Percentiles rank a stretch among this genome's conserved stretches.
Conservation (phyloP, 306 rosid species). For the Cucumis hystrix region DNA sequence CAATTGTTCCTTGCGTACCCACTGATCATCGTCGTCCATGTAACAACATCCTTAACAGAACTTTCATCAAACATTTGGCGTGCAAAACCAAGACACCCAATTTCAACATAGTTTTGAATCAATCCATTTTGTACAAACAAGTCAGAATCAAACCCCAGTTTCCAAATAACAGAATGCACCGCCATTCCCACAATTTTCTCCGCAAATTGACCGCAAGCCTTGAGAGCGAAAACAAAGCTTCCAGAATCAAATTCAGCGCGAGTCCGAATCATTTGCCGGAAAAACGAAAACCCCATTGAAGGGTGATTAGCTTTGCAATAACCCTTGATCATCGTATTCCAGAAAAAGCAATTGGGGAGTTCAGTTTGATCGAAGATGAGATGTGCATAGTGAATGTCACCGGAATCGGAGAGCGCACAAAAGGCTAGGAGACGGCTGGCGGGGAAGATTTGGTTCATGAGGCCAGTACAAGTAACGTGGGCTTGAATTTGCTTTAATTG, state of each 20-base stretch:
- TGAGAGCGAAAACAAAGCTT: constrained; percentile 46
- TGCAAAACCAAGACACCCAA: constrained; percentile 30
- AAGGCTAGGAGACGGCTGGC: constrained; percentile 59
- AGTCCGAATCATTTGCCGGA: constrained; percentile 24
- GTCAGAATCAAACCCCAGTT: constrained; percentile 39
- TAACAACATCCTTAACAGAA: constrained; percentile 45
- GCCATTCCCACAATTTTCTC: constrained; percentile 17
- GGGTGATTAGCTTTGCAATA: constrained; percentile 25
- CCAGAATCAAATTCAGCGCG: constrained; percentile 29
- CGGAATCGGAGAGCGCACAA: constrained; percentile 55
- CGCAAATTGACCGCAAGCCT: constrained; percentile 28
- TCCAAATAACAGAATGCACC: constrained; percentile 34
- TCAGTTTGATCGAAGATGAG: constrained; percentile 24
- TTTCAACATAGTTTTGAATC: constrained; percentile 29
- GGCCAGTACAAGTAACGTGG: constrained; percentile 46
- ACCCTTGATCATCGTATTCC: constrained; percentile 79
- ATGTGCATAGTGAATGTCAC: constrained; percentile 38
- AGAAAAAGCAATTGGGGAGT: constrained; percentile 54
- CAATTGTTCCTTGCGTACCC: constrained; percentile 29
- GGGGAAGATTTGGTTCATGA: constrained; percentile 51
- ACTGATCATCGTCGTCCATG: constrained; percentile 82
- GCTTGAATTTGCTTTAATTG: constrained; percentile 69
- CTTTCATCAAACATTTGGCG: constrained; percentile 54
- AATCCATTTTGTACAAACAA: constrained; percentile 53
- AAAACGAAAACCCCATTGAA: constrained; percentile 28